These are phyloP conservation scores for Cyclotella sp. DNA, from an alignment of 108 stramenopile species.

Conservation along the genomic window DNA sequence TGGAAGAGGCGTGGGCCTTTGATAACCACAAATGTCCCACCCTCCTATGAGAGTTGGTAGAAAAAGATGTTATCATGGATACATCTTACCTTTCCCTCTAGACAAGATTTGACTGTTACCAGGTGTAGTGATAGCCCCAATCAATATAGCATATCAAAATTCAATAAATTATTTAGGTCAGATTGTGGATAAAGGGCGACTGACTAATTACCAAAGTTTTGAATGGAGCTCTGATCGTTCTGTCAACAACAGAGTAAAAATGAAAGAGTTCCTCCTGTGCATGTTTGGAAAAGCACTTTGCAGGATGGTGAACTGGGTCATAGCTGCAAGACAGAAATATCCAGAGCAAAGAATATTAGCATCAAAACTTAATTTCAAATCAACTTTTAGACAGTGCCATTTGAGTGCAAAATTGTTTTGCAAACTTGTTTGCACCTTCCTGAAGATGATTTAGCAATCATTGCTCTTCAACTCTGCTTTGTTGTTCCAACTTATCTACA, in stretches of 20 bases:
- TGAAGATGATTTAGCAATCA: not conserved
- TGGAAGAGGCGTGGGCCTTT: too few relatives aligned
- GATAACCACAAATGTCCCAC: too few relatives aligned
- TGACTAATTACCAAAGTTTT: too few relatives aligned
- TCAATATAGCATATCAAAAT: too few relatives aligned
- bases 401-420: not conserved
- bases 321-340: not conserved
- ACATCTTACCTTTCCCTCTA: too few relatives aligned
- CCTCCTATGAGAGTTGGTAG: too few relatives aligned
- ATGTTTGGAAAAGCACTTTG: conserved; percentile 4
- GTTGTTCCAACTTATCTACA: not conserved
- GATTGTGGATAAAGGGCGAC: too few relatives aligned
- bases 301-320: conserved; percentile 1
- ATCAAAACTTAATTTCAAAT: conserved; percentile 19
- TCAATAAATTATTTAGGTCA: too few relatives aligned
- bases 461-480: conserved; percentile 9
- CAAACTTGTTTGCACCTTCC: conserved; percentile 12
- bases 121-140: too few relatives aligned
- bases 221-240: conserved; percentile 3
- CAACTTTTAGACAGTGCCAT: not conserved
- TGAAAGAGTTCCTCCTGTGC: not conserved
- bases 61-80: too few relatives aligned
- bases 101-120: too few relatives aligned
- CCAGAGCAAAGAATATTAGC: not conserved
- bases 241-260: conserved; percentile 3